Conservation (phyloP, 2,329 filamentous ascomycete species). For the Rutstroemia sydowiana region DNA sequence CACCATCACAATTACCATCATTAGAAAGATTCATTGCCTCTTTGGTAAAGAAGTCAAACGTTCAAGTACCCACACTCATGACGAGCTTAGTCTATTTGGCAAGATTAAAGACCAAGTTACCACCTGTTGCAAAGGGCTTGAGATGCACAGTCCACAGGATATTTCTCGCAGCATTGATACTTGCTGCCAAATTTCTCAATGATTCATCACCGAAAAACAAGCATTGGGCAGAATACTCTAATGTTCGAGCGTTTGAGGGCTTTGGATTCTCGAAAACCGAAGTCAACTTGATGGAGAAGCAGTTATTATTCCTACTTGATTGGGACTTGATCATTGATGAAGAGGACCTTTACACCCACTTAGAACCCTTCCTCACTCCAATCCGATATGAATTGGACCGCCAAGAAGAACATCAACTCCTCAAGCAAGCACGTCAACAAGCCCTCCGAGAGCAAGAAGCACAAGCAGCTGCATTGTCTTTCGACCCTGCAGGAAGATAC, state of each 20-base stretch:
- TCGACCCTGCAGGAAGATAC: constrained; percentile 22
- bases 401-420: constrained; percentile 21
- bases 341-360: constrained; percentile 77
- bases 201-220: constrained; percentile 99
- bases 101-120: constrained; percentile 75
- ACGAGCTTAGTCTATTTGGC: constrained; percentile 89
- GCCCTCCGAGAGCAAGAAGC: constrained; percentile 18
- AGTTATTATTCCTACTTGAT: constrained; percentile 87
- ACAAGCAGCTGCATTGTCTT: constrained; percentile 14
- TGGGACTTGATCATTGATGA: constrained; percentile 87
- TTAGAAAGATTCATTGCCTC: constrained; percentile 88
- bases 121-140: constrained; percentile 91
- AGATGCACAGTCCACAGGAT: constrained; percentile 96
- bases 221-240: constrained; percentile 95
- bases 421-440: constrained; percentile 17
- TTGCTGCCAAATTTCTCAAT: constrained; percentile 94
- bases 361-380: constrained; percentile 82
- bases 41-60: constrained; percentile 85
- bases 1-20: constrained; percentile 55
- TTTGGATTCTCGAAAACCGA: constrained; percentile 93
- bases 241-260: constrained; percentile 54
- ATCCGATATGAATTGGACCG: constrained; percentile 54
- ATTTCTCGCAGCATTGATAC: constrained; percentile 81
- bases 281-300: constrained; percentile 99
- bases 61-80: constrained; percentile 96